Percentiles rank a stretch among this genome's conserved stretches.
Evolutionary conservation across 495 filamentous ascomycete genomes (phyloP).

Genomic region (Hypoxylon rickii): DNA sequence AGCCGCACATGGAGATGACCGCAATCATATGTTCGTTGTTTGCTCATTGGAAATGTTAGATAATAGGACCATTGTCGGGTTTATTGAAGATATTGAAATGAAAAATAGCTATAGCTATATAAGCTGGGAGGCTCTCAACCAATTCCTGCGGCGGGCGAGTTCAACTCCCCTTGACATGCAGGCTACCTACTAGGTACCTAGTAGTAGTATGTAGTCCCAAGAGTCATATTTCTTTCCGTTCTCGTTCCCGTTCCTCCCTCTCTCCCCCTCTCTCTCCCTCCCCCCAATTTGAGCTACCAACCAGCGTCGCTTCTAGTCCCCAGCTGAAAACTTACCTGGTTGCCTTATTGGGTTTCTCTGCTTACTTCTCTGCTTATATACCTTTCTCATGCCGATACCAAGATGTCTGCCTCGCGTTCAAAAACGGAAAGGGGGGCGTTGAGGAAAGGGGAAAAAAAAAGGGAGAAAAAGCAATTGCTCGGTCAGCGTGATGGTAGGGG

Average conservation of each 20-base stretch:
- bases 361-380: constrained; percentile 10
- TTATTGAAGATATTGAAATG: too few species aligned
- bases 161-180: neutral
- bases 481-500: too few species aligned
- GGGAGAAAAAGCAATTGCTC: too few species aligned
- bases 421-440: too few species aligned
- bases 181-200: too few species aligned
- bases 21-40: neutral
- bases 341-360: constrained; percentile 4
- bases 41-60: neutral
- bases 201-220: too few species aligned
- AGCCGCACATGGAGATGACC: constrained; percentile 12
- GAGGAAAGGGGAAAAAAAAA: too few species aligned
- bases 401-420: neutral
- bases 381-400: neutral
- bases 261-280: too few species aligned
- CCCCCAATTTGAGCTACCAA: too few species aligned
- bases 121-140: constrained; percentile 3
- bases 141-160: neutral
- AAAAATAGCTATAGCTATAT: too few species aligned
- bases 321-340: constrained; percentile 5
- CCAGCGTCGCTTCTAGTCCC: constrained; percentile 4
- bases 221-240: too few species aligned
- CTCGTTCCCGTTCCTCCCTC: too few species aligned
- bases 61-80: constrained; percentile 1